A percentile compares a stretch with the other conserved stretches of the same genome.
Evolutionary conservation across 2,329 filamentous ascomycete genomes (phyloP).

Genomic region (Purpureocillium takamizusanense): DNA sequence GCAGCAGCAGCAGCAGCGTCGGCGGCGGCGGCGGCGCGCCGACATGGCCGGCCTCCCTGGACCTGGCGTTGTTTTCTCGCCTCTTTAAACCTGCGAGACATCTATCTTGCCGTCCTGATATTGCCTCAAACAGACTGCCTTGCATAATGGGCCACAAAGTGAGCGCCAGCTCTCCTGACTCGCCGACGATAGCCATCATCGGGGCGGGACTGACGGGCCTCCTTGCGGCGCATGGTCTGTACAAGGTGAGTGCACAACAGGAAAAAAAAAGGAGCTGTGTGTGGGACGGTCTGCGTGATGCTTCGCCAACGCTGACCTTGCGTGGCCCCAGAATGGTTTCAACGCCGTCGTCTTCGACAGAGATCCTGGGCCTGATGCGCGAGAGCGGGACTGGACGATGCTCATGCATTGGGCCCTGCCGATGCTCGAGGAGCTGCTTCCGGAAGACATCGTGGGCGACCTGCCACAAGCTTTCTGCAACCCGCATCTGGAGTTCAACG

Average conservation of each 20-base stretch:
- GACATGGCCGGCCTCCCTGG: slow-evolving; percentile 1
- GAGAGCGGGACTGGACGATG: slow-evolving; percentile 28
- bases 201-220: slow-evolving; percentile 28
- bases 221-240: slow-evolving; percentile 25
- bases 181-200: slow-evolving; percentile 21
- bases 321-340: slow-evolving; percentile 19
- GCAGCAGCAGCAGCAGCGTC: no score
- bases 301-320: not conserved
- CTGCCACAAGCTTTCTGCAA: slow-evolving; percentile 24
- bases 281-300: no score
- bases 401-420: slow-evolving; percentile 30
- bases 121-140: no score
- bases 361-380: slow-evolving; percentile 17
- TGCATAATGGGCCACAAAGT: not conserved
- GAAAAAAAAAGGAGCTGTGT: not conserved
- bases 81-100: not conserved
- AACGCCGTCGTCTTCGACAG: slow-evolving; percentile 20
- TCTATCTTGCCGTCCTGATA: not conserved
- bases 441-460: slow-evolving; percentile 17
- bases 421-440: slow-evolving; percentile 22
- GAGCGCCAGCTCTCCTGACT: slow-evolving; percentile 8
- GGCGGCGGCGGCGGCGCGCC: no score
- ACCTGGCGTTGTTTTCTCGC: slow-evolving; percentile 31
- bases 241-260: slow-evolving; percentile 15
- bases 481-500: slow-evolving; percentile 20